A percentile compares a stretch with the other conserved stretches of the same genome.
Evolutionary conservation across 768 basidiomycete species (phyloP).

Genomic region (Termitomyces sp.): DNA sequence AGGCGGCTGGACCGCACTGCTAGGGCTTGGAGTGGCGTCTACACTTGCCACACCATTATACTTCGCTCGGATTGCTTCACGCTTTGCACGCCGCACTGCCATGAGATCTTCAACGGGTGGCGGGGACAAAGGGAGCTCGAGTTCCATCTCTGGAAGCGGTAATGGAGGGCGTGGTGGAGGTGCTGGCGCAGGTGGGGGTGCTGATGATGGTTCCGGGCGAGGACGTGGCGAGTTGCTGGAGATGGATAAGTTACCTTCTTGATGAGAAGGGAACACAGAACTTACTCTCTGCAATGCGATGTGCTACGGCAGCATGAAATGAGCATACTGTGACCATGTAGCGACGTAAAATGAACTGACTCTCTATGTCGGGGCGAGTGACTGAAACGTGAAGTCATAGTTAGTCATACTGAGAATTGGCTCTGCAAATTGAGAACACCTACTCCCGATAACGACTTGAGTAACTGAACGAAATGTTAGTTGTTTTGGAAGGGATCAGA

Average conservation of each 20-base stretch:
- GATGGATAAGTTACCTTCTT: background rate
- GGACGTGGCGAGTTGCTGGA: slow-evolving; percentile 63
- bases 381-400: background rate
- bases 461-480: background rate
- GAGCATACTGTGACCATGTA: background rate
- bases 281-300: background rate
- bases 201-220: background rate
- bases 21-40: slow-evolving; percentile 53
- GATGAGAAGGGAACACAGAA: background rate
- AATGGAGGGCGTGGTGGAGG: slow-evolving; percentile 12
- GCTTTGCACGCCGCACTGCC: slow-evolving; percentile 63
- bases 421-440: background rate
- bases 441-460: slow-evolving; percentile 4
- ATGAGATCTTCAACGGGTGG: slow-evolving; percentile 58
- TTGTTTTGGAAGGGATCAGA: slow-evolving; percentile 1
- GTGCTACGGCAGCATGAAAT: background rate
- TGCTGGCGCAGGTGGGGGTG: background rate
- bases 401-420: background rate
- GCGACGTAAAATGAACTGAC: background rate
- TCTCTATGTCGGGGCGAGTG: slow-evolving; percentile 1
- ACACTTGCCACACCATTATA: slow-evolving; percentile 48
- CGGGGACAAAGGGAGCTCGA: slow-evolving; percentile 45
- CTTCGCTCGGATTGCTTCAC: slow-evolving; percentile 78
- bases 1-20: slow-evolving; percentile 75
- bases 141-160: slow-evolving; percentile 40